A percentile compares a stretch with the other conserved stretches of the same genome.
Evolutionary conservation across 192 early-diverging fungal genomes (phyloP).

Genomic region (Coemansia furcata): DNA sequence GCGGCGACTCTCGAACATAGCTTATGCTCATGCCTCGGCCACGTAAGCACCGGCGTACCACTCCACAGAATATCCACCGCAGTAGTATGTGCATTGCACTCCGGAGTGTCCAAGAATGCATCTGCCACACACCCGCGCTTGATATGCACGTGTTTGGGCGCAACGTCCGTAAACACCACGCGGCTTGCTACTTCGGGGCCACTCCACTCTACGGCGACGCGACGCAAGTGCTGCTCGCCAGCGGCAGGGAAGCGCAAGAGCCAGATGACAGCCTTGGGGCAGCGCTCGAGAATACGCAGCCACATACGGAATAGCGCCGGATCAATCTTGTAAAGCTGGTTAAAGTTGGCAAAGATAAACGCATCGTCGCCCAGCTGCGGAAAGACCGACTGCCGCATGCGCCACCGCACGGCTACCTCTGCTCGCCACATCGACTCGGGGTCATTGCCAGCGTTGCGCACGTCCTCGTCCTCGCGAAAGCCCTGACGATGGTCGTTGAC

Average conservation of each 20-base stretch:
- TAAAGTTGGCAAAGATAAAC: conserved; percentile 95
- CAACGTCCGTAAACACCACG: conserved; percentile 83
- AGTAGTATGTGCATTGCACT: conserved; percentile 96
- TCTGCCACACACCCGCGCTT: conserved; percentile 90
- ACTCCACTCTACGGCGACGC: conserved; percentile 69
- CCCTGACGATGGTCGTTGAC: conserved; percentile 93
- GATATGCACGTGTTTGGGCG: conserved; percentile 85
- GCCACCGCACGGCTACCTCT: conserved; percentile 77
- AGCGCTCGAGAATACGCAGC: conserved; percentile 77
- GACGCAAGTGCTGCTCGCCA: conserved; percentile 73
- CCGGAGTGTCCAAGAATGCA: conserved; percentile 90
- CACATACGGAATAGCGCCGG: conserved; percentile 82
- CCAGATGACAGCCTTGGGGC: conserved; percentile 86
- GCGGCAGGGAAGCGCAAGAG: conserved; percentile 87
- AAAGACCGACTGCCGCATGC: conserved; percentile 85
- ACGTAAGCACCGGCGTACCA: conserved; percentile 90
- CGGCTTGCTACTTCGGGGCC: conserved; percentile 74
- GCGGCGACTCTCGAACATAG: conserved; percentile 87
- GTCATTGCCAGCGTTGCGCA: conserved; percentile 28
- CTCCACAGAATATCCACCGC: conserved; percentile 94
- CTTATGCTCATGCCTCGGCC: conserved; percentile 84
- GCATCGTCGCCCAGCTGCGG: conserved; percentile 76
- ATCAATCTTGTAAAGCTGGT: conserved; percentile 97
- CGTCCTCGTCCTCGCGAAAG: conserved; percentile 74
- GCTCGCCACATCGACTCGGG: conserved; percentile 62